Evolutionary conservation across 225 moss, liverwort and hornwort genomes (phyloP).

Genomic region (Thuidium tamariscinum): DNA sequence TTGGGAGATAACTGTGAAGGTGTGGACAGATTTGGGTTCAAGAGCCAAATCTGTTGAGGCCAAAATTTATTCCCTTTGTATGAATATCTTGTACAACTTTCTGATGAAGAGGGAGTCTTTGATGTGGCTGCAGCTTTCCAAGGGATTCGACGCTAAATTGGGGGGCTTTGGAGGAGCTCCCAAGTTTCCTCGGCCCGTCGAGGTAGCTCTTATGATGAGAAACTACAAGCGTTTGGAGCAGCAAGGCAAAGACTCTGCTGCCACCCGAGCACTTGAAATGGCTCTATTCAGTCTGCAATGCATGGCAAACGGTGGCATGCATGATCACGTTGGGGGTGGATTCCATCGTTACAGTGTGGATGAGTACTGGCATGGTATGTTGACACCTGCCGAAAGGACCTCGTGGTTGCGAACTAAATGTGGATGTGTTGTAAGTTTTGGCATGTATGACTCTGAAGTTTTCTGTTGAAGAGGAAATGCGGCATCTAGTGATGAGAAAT

Average conservation of each 20-base stretch:
- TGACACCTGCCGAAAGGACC: neutral
- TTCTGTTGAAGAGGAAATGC: neutral
- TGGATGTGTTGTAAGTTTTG: no score
- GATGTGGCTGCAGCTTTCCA: constrained; percentile 64
- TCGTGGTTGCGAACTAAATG: neutral
- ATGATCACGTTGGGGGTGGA: constrained; percentile 94
- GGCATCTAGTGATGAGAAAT: neutral
- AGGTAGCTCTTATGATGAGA: constrained; percentile 73
- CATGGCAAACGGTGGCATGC: constrained; percentile 90
- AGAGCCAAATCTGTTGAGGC: neutral
- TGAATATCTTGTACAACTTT: neutral
- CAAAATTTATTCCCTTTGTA: neutral
- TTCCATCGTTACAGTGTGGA: constrained; percentile 99
- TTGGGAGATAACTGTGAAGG: neutral
- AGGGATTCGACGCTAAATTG: constrained; percentile 79
- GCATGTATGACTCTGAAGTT: neutral
- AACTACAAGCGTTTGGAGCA: constrained; percentile 85
- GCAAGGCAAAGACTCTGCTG: constrained; percentile 69
- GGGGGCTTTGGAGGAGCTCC: constrained; percentile 98
- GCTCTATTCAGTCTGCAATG: constrained; percentile 68
- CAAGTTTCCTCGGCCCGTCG: constrained; percentile 96
- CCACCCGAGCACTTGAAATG: constrained; percentile 79
- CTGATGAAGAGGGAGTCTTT: neutral
- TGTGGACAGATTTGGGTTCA: neutral
- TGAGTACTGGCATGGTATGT: constrained; percentile 86